These are phyloP conservation scores for Cornus kousa DNA, from an alignment of 148 eudicot genomes.

Conservation along the genomic window DNA sequence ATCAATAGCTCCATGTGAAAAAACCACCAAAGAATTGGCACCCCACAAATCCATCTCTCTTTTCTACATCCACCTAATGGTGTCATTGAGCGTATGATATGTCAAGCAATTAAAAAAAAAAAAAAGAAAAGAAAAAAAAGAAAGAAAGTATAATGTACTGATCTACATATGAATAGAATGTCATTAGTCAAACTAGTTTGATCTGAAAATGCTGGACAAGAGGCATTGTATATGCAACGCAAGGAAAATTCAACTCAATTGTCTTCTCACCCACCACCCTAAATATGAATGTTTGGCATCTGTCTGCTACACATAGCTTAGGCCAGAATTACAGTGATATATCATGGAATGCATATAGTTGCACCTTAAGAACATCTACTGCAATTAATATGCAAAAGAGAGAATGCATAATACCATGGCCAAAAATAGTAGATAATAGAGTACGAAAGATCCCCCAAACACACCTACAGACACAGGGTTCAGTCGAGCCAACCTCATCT, in stretches of 20 bases:
- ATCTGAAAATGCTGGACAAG: background rate
- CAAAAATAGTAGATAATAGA: slow-evolving; percentile 21
- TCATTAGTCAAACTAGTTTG: background rate
- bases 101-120: background rate
- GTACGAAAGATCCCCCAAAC: slow-evolving; percentile 15
- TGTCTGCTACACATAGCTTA: slow-evolving; percentile 16
- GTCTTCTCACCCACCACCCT: slow-evolving; percentile 19
- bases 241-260: slow-evolving; percentile 9
- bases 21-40: slow-evolving; percentile 17
- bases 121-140: too few relatives aligned
- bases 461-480: slow-evolving; percentile 19
- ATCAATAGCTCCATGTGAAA: slow-evolving; percentile 8
- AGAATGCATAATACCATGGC: slow-evolving; percentile 30
- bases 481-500: slow-evolving; percentile 34
- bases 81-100: background rate
- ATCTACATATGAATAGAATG: background rate
- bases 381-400: slow-evolving; percentile 9
- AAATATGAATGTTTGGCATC: slow-evolving; percentile 13
- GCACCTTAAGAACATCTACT: slow-evolving; percentile 15
- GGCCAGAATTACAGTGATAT: slow-evolving; percentile 24
- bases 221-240: background rate
- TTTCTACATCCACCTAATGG: slow-evolving; percentile 3
- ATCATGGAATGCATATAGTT: slow-evolving; percentile 20
- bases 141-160: background rate
- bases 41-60: slow-evolving; percentile 16